Conservation (phyloP, 805 yeast genomes). For the Ogataea populi-albae region DNA sequence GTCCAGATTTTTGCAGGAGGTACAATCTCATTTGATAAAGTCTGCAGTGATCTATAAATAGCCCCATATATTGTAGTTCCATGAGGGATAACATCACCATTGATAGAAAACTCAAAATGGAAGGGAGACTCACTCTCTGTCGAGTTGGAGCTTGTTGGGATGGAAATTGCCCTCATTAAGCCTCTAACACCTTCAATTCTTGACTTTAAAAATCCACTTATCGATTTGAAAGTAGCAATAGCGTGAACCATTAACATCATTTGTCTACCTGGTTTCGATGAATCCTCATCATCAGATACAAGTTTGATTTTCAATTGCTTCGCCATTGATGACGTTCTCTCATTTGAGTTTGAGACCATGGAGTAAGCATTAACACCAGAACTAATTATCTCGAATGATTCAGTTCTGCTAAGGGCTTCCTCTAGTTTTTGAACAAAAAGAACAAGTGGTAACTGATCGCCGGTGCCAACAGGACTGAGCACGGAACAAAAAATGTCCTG, state of each 20-base stretch:
- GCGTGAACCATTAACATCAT: slow-evolving; percentile 54
- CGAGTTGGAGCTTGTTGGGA: slow-evolving; percentile 8
- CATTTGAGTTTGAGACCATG: slow-evolving; percentile 15
- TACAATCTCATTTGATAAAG: slow-evolving; percentile 36
- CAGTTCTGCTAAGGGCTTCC: slow-evolving; percentile 70
- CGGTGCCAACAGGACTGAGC: slow-evolving; percentile 31
- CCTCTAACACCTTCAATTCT: slow-evolving; percentile 34
- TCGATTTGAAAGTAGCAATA: slow-evolving; percentile 55
- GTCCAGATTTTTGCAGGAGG: slow-evolving; percentile 58
- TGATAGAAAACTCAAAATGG: slow-evolving; percentile 54
- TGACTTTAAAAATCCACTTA: slow-evolving; percentile 45
- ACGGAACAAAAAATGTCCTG: slow-evolving; percentile 37
- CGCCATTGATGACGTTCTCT: slow-evolving; percentile 60
- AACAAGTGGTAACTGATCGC: slow-evolving; percentile 35
- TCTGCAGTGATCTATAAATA: slow-evolving; percentile 49
- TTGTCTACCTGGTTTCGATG: slow-evolving; percentile 27
- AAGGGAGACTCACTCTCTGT: slow-evolving; percentile 24
- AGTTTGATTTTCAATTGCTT: slow-evolving; percentile 66
- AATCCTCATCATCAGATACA: slow-evolving; percentile 34
- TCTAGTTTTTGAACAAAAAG: slow-evolving; percentile 59
- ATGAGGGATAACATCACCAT: slow-evolving; percentile 56
- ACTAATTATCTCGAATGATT: slow-evolving; percentile 62
- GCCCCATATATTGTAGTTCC: slow-evolving; percentile 80
- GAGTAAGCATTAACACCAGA: slow-evolving; percentile 35
- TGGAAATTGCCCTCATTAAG: slow-evolving; percentile 22